phyloP scores from a whole-genome alignment of 2,329 filamentous ascomycete species.

The Aspergillus nomiae region DNA sequence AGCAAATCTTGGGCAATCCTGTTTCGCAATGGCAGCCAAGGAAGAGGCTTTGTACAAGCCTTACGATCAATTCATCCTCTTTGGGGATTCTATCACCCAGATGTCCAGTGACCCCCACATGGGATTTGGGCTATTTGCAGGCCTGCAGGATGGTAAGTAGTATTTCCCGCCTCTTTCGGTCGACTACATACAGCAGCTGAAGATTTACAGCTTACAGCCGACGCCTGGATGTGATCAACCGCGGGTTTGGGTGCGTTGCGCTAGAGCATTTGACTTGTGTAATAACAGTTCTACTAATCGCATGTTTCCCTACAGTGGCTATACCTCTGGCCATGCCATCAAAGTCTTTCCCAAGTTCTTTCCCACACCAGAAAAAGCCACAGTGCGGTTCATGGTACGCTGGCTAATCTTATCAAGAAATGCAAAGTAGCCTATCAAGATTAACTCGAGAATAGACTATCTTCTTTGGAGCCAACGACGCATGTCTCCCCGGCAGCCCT shows the following conservation, averaged over 20 bases:
- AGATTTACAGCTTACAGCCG: constrained; percentile 66
- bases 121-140: constrained; percentile 74
- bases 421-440: neutral
- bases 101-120: constrained; percentile 60
- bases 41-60: constrained; percentile 33
- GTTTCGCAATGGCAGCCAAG: constrained; percentile 12
- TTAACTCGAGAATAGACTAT: constrained; percentile 58
- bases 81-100: constrained; percentile 89
- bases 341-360: constrained; percentile 70
- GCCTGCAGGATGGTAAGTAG: constrained; percentile 66
- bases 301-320: constrained; percentile 58
- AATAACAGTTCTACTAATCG: constrained; percentile 15
- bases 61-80: constrained; percentile 76
- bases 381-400: constrained; percentile 46
- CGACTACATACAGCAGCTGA: constrained; percentile 12
- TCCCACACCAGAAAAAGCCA: constrained; percentile 61
- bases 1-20: neutral
- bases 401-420: neutral
- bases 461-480: constrained; percentile 90
- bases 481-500: constrained; percentile 65
- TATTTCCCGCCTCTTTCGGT: neutral
- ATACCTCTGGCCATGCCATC: constrained; percentile 76
- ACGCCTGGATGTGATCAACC: constrained; percentile 81
- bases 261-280: neutral
- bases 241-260: constrained; percentile 66